These are phyloP conservation scores for Datisca glomerata DNA, from an alignment of 306 rosid species.

Conservation along the genomic window DNA sequence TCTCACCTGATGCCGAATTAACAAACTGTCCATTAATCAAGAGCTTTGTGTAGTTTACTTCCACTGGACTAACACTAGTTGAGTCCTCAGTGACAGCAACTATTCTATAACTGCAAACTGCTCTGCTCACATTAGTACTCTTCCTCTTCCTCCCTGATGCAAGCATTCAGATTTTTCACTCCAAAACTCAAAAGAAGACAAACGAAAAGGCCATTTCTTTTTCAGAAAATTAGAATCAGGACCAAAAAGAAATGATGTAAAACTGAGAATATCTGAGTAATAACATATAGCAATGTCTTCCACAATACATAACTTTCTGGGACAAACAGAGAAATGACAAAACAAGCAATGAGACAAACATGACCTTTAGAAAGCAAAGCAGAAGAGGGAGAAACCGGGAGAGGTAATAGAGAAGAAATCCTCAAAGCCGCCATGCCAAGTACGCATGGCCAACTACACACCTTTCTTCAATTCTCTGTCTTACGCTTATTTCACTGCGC, in stretches of 20 bases:
- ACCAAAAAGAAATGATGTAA: no score
- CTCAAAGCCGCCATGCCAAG: slow-evolving; percentile 57
- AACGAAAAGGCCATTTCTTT: not conserved
- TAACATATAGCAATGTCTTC: no score
- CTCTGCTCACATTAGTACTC: slow-evolving; percentile 21
- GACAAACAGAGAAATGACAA: not conserved
- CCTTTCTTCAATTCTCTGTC: no score
- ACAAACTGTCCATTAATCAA: slow-evolving; percentile 70
- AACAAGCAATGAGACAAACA: no score
- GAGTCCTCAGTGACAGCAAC: slow-evolving; percentile 47
- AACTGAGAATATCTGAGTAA: no score
- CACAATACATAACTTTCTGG: no score
- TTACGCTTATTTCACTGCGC: no score
- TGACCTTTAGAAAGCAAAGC: slow-evolving; percentile 36
- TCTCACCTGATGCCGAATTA: slow-evolving; percentile 61
- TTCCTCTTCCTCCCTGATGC: slow-evolving; percentile 45
- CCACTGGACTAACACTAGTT: slow-evolving; percentile 38
- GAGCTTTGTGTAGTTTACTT: slow-evolving; percentile 46
- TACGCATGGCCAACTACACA: no score
- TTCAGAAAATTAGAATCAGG: no score
- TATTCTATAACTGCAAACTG: slow-evolving; percentile 37
- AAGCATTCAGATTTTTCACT: not conserved
- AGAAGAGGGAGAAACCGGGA: slow-evolving; percentile 32
- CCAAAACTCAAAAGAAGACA: no score
- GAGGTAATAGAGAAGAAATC: slow-evolving; percentile 35